Conservation (phyloP, 1,284 basidiomycete species). For the Phenoliferia sp. region DNA sequence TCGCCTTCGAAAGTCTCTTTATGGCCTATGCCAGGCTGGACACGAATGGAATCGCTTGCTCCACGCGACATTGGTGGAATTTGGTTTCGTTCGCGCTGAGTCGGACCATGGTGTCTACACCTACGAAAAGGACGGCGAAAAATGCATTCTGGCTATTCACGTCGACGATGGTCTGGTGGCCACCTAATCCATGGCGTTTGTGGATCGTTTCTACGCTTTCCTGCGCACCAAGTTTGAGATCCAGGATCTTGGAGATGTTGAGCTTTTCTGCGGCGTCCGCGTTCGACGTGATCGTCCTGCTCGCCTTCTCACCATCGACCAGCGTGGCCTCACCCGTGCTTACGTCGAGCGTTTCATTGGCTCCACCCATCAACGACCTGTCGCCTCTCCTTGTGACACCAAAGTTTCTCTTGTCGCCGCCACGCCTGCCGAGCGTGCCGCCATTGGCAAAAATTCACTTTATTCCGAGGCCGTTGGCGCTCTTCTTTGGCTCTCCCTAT, state of each 20-base stretch:
- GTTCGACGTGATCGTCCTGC: neutral
- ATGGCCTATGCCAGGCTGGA: constrained; percentile 23
- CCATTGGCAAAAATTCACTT: neutral
- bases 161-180: constrained; percentile 10
- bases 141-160: neutral
- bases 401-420: neutral
- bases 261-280: constrained; percentile 1
- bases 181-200: neutral
- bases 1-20: constrained; percentile 10
- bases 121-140: neutral
- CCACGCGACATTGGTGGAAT: neutral
- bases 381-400: neutral
- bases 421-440: neutral
- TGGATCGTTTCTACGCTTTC: neutral
- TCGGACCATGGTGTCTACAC: constrained; percentile 3
- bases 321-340: constrained; percentile 36
- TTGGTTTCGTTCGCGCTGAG: neutral
- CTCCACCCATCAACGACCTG: constrained; percentile 40
- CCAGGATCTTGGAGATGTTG: neutral
- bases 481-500: constrained; percentile 46
- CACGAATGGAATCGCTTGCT: constrained; percentile 15
- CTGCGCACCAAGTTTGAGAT: neutral
- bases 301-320: constrained; percentile 32
- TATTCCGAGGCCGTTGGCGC: constrained; percentile 44
- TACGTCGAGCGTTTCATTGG: constrained; percentile 44